Conservation (phyloP, 1,284 basidiomycete species). For the Pholiota adiposa region DNA sequence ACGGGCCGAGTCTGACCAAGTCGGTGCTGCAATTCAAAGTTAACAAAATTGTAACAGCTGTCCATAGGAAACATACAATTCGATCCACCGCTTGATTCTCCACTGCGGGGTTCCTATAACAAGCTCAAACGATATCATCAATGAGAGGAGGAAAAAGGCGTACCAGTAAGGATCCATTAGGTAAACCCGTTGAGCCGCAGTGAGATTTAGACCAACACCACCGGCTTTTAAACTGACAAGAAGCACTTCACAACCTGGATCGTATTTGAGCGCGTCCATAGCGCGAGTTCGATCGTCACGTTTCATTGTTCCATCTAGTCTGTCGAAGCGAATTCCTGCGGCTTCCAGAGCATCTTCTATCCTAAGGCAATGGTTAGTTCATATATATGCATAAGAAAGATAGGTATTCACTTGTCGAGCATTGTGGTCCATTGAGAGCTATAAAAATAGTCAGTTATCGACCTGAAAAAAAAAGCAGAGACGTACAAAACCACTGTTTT, state of each 20-base stretch:
- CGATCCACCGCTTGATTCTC: conserved; percentile 96
- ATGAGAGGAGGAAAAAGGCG: conserved; percentile 23
- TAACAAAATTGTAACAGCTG: conserved; percentile 19
- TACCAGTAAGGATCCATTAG: conserved; percentile 96
- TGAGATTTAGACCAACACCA: conserved; percentile 94
- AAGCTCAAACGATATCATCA: conserved; percentile 11
- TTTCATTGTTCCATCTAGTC: conserved; percentile 96
- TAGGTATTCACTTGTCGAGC: conserved; percentile 80
- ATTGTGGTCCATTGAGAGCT: conserved; percentile 96
- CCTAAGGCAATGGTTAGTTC: conserved; percentile 39
- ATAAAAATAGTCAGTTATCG: conserved; percentile 13
- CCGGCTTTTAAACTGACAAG: conserved; percentile 96
- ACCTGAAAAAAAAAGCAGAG: neutral
- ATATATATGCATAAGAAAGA: conserved; percentile 2
- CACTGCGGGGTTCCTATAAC: conserved; percentile 89
- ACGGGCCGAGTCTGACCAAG: conserved; percentile 93
- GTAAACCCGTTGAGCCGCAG: conserved; percentile 91
- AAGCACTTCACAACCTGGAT: conserved; percentile 87
- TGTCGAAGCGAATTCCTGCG: conserved; percentile 82
- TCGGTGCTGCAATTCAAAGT: conserved; percentile 67
- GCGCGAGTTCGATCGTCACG: conserved; percentile 90
- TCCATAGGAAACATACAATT: conserved; percentile 57
- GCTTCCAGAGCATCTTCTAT: conserved; percentile 89
- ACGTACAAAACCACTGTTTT: conserved; percentile 95
- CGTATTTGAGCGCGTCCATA: conserved; percentile 88